Evolutionary conservation across 495 filamentous ascomycete species (phyloP).

Genomic region (Aspergillus funiculosus): DNA sequence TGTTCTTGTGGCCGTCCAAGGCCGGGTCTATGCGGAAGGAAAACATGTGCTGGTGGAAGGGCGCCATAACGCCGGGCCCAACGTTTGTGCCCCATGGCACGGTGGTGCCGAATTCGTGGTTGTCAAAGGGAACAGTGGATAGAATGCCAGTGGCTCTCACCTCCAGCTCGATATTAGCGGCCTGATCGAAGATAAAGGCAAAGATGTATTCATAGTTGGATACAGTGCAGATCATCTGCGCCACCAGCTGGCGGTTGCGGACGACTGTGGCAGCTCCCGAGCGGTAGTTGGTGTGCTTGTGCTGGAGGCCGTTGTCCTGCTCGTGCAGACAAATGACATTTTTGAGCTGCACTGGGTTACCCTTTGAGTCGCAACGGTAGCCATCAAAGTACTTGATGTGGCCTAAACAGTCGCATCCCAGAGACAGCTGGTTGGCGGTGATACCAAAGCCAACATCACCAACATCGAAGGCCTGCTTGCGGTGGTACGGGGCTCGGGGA

Average conservation of each 20-base stretch:
- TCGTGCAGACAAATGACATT: slow-evolving; percentile 67
- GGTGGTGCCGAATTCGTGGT: slow-evolving; percentile 35
- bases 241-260: slow-evolving; percentile 55
- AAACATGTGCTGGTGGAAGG: slow-evolving; percentile 86
- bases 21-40: slow-evolving; percentile 81
- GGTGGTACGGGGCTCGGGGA: slow-evolving; percentile 61
- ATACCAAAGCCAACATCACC: slow-evolving; percentile 63
- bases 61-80: slow-evolving; percentile 73
- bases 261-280: slow-evolving; percentile 54
- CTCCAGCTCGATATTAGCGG: slow-evolving; percentile 75
- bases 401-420: slow-evolving; percentile 66
- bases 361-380: slow-evolving; percentile 49
- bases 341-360: slow-evolving; percentile 46
- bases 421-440: slow-evolving; percentile 59
- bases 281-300: slow-evolving; percentile 68
- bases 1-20: slow-evolving; percentile 68
- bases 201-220: slow-evolving; percentile 86
- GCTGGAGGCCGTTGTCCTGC: slow-evolving; percentile 61
- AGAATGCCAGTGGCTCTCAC: slow-evolving; percentile 86
- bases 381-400: slow-evolving; percentile 62
- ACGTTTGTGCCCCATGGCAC: slow-evolving; percentile 79
- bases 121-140: slow-evolving; percentile 72
- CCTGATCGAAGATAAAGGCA: slow-evolving; percentile 79
- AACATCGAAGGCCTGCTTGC: slow-evolving; percentile 69
- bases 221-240: slow-evolving; percentile 72